Base-by-base conservation (phyloP, 805 yeast species). In the Wickerhamomyces queroliae region DNA sequence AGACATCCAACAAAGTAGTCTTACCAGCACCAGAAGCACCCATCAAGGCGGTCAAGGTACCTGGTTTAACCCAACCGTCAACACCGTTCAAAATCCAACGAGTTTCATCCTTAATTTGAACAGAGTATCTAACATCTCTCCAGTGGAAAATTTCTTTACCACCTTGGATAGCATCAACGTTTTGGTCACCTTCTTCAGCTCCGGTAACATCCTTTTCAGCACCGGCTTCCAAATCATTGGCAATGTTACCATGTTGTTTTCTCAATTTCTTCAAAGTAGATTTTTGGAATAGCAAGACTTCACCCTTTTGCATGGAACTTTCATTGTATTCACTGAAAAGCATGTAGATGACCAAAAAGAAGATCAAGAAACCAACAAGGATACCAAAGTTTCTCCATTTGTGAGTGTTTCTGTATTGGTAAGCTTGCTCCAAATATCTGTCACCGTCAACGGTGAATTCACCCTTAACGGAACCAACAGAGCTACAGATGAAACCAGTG, bases 21-120 rank as follows among this genome's bases (percentile, higher is more conserved):
- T 83, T 83, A 66, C 93, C 93, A 34, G 93, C 93, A 65, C 93
- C 93, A 25, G 91, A 83, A 38, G 82, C 84, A 53, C 93, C 93
- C 90, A 83, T 83, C 42, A 83, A 67, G 5, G 91, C 91, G 31
- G 90, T 83, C 60, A 83, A 67, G 41, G 84, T 82, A 51, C 91
- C 91, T 16, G 91, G 91, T 53, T 78, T 79, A 40, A 82, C 87
- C 69, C 79, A 83, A 36, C 91, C 91, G 51, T 74, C 76, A 35
- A 77, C 75, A 52, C 69, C 65, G n/a, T n/a, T n/a, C n/a, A n/a
- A n/a, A n/a, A 46, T 70, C 63, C 39, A 77, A 55, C 86, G 68
- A 19, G 76, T 70, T 40, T 74, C 83, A 37, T 68, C 66, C 50
- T 79, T 78, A 49, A 78, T 77, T 47, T 77, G 73, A 47, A 83